Conservation (phyloP, 225 moss, liverwort and hornwort genomes). For the Thuidium tamariscinum region DNA sequence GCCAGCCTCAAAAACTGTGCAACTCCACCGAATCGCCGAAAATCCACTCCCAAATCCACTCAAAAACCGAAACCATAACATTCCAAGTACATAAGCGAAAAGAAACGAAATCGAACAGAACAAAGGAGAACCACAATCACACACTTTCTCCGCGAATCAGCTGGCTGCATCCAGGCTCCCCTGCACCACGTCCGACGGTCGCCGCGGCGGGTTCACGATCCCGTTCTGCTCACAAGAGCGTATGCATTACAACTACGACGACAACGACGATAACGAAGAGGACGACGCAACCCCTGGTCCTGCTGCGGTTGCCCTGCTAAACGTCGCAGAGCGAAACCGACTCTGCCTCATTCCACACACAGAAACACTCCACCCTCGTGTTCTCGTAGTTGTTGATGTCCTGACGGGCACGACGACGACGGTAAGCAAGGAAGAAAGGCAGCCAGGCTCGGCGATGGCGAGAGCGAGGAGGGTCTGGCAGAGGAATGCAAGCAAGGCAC, state of each 20-base stretch:
- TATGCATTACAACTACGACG: conserved; percentile 16
- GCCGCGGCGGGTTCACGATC: background rate
- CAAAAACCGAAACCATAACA: background rate
- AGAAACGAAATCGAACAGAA: background rate
- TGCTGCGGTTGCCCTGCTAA: background rate
- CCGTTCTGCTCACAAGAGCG: conserved; percentile 12
- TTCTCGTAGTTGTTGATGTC: background rate
- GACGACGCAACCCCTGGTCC: background rate
- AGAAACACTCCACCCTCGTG: background rate
- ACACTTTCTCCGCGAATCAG: conserved; percentile 30
- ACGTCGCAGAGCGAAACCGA: background rate
- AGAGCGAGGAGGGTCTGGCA: background rate
- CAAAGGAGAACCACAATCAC: conserved; percentile 12
- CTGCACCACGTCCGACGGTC: conserved; percentile 1
- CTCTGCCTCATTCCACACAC: conserved; percentile 20
- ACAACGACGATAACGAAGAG: background rate
- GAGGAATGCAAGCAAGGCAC: background rate
- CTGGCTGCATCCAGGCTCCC: conserved; percentile 41
- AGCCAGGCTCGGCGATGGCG: background rate
- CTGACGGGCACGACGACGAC: background rate
- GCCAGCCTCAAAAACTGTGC: conserved; percentile 14
- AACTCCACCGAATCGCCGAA: conserved; percentile 1
- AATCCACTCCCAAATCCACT: background rate
- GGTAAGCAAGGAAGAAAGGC: background rate
- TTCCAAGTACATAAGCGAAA: background rate